Percentiles rank a stretch among this genome's conserved stretches.
Conservation (phyloP, 176 grass and related monocot species). For the Triticum timopheevii region DNA sequence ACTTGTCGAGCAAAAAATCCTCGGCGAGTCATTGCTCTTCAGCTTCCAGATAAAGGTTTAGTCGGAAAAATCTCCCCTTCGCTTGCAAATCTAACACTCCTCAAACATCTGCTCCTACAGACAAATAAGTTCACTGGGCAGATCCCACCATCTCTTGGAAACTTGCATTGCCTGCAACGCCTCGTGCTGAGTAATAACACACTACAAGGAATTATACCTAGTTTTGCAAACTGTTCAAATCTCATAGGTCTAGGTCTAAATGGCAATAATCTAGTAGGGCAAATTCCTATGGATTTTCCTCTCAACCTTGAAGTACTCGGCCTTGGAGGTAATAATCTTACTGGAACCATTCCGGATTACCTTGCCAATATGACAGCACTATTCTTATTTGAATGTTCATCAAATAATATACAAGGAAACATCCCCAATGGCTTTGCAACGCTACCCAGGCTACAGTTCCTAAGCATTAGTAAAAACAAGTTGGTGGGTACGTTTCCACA, state of each 20-base stretch:
- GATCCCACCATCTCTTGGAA: constrained; percentile 31
- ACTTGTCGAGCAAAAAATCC: neutral
- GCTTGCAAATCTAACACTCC: neutral
- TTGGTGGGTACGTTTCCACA: too few species aligned
- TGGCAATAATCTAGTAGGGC: neutral
- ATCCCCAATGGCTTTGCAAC: neutral
- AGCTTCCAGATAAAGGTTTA: neutral
- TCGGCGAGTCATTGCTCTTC: neutral
- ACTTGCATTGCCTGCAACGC: neutral
- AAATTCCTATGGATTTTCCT: neutral
- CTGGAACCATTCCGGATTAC: too few species aligned
- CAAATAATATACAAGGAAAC: neutral
- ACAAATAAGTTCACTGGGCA: neutral
- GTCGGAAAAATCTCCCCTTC: neutral
- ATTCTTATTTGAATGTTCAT: neutral
- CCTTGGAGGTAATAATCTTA: neutral
- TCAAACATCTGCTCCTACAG: neutral
- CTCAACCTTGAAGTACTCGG: neutral
- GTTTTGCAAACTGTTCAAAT: too few species aligned
- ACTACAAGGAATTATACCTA: neutral
- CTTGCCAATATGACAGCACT: too few species aligned
- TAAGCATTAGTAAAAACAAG: too few species aligned
- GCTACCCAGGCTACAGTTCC: neutral
- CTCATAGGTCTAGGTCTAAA: neutral
- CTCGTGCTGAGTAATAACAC: neutral